Conservation (phyloP, 768 basidiomycete species). For the Russula ochroleuca region DNA sequence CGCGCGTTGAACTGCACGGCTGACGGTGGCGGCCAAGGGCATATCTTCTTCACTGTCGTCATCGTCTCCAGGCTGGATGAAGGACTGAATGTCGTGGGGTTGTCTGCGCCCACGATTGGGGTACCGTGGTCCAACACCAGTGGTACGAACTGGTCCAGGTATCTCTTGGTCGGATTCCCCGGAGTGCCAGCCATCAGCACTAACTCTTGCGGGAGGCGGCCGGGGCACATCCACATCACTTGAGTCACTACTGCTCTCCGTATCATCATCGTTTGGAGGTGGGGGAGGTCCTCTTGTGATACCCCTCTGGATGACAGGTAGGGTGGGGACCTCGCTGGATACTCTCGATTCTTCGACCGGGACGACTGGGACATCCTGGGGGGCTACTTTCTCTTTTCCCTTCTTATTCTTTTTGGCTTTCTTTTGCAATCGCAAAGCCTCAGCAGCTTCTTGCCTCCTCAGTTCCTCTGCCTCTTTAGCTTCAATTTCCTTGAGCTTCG, state of each 20-base stretch:
- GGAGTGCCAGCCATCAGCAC: conserved; percentile 30
- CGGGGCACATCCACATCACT: conserved; percentile 32
- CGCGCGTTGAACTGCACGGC: conserved; percentile 49
- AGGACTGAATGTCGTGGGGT: conserved; percentile 16
- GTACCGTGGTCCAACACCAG: conserved; percentile 55
- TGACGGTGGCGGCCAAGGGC: conserved; percentile 63
- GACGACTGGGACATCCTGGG: conserved; percentile 11
- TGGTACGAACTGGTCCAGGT: conserved; percentile 48
- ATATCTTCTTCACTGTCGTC: conserved; percentile 77
- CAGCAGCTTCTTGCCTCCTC: conserved; percentile 45
- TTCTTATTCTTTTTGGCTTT: conserved; percentile 39
- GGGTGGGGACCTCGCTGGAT: conserved; percentile 31
- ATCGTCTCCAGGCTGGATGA: conserved; percentile 30
- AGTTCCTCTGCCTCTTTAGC: conserved; percentile 56
- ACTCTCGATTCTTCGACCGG: conserved; percentile 13
- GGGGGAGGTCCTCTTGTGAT: conserved; percentile 33
- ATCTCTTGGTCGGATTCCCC: conserved; percentile 67
- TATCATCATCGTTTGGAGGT: conserved; percentile 43
- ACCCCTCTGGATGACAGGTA: conserved; percentile 38
- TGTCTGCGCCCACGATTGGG: conserved; percentile 34
- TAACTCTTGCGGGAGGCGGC: not conserved
- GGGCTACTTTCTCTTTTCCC: conserved; percentile 40
- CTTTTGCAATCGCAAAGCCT: conserved; percentile 44
- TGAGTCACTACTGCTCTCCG: conserved; percentile 50
- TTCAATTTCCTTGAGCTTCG: conserved; percentile 73